Conservation (phyloP, 2,329 filamentous ascomycete species). For the Trichophaea hybrida region DNA sequence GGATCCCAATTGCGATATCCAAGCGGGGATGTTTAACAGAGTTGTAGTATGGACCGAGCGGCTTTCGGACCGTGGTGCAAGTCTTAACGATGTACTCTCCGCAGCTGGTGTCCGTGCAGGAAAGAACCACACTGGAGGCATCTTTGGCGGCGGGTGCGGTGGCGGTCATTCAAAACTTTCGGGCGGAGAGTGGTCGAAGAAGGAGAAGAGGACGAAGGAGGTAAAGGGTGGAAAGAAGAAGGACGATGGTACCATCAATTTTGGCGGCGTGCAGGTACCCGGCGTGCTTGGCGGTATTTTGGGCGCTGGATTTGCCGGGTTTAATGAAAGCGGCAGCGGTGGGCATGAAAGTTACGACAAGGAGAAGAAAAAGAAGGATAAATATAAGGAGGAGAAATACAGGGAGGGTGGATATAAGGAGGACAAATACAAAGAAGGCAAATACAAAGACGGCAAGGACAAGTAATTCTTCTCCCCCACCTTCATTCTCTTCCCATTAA, state of each 20-base stretch:
- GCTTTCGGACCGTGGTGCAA: slow-evolving; percentile 48
- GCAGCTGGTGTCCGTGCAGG: slow-evolving; percentile 72
- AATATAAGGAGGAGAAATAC: neutral
- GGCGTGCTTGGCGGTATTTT: slow-evolving; percentile 23
- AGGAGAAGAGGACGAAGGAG: slow-evolving; percentile 23
- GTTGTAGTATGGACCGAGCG: slow-evolving; percentile 56
- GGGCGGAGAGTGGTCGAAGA: slow-evolving; percentile 23
- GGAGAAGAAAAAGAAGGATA: neutral
- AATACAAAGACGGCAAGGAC: slow-evolving; percentile 8
- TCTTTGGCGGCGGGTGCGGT: slow-evolving; percentile 22
- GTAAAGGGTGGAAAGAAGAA: slow-evolving; percentile 23
- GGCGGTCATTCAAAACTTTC: slow-evolving; percentile 26
- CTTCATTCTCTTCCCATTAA: neutral
- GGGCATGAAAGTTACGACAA: neutral
- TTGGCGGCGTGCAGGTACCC: slow-evolving; percentile 21
- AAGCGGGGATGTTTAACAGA: slow-evolving; percentile 50
- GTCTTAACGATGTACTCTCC: slow-evolving; percentile 60
- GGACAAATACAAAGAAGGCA: slow-evolving; percentile 13
- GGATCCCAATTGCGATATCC: slow-evolving; percentile 45
- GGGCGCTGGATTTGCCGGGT: slow-evolving; percentile 12
- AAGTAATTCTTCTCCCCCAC: neutral
- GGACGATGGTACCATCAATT: slow-evolving; percentile 13
- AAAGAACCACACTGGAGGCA: slow-evolving; percentile 51
- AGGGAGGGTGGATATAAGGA: neutral
- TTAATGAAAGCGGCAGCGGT: slow-evolving; percentile 3